phyloP scores from a whole-genome alignment of 2,329 filamentous ascomycete genomes.

The Claviceps monticola region DNA sequence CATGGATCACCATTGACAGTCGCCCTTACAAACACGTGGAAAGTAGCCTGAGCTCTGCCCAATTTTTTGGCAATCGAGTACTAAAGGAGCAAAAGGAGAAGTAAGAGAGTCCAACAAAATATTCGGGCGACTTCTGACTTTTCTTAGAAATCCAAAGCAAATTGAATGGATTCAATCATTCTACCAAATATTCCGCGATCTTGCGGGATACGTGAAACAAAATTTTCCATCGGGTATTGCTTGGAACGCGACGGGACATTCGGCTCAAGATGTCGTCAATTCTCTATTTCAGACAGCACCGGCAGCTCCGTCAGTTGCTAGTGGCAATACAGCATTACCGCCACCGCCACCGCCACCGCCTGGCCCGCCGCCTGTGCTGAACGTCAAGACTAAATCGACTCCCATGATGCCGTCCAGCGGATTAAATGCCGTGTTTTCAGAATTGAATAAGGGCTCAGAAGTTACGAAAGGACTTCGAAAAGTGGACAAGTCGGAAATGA shows the following conservation, averaged over 20 bases:
- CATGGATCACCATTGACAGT: constrained; percentile 75
- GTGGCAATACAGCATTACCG: constrained; percentile 37
- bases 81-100: constrained; percentile 77
- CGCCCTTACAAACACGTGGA: constrained; percentile 78
- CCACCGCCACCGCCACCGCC: constrained; percentile 57
- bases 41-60: constrained; percentile 68
- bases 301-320: constrained; percentile 35
- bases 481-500: constrained; percentile 93
- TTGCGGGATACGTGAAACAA: constrained; percentile 72
- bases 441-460: constrained; percentile 77
- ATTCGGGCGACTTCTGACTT: neutral
- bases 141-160: constrained; percentile 57
- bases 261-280: constrained; percentile 52
- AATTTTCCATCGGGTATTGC: constrained; percentile 65
- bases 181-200: constrained; percentile 75
- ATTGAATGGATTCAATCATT: constrained; percentile 87
- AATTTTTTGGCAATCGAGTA: constrained; percentile 92
- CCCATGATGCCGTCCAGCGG: constrained; percentile 37
- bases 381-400: constrained; percentile 33
- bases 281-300: constrained; percentile 30
- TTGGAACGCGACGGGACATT: constrained; percentile 71
- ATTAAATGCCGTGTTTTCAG: constrained; percentile 77
- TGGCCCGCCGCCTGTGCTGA: constrained; percentile 52
- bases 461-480: constrained; percentile 84
- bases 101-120: constrained; percentile 14